These are phyloP conservation scores for Fusarium verrucosum DNA, from an alignment of 2,329 filamentous ascomycete species.

Conservation along the genomic window DNA sequence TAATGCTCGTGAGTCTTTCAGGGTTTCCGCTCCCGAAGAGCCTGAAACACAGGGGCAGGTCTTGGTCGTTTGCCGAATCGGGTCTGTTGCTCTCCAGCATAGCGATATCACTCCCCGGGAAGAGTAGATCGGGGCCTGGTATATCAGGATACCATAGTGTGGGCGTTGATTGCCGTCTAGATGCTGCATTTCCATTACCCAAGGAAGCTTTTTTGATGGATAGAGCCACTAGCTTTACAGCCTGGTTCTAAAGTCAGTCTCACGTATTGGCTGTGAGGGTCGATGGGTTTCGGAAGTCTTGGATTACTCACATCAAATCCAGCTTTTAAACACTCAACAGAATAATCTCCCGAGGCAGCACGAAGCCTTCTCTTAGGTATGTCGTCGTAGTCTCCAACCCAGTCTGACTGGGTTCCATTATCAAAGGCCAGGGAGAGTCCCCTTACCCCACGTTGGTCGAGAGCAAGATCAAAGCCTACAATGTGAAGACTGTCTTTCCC, in stretches of 20 bases:
- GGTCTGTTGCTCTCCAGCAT: not conserved
- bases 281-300: not conserved
- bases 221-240: not conserved
- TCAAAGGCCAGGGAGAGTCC: not conserved
- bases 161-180: not conserved
- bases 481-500: not conserved
- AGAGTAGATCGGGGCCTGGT: not conserved
- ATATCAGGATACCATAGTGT: not conserved
- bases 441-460: not conserved
- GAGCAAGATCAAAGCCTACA: not conserved
- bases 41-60: not conserved
- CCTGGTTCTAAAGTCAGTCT: not conserved
- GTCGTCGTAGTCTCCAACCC: not conserved
- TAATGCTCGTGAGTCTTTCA: not conserved
- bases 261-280: too few relatives aligned
- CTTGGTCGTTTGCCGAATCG: not conserved
- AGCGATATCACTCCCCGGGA: not conserved
- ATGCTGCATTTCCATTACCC: not conserved
- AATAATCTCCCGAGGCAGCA: fast-evolving
- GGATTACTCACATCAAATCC: slow-evolving; percentile 1
- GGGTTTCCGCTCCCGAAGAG: not conserved
- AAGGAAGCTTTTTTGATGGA: not conserved
- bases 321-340: not conserved
- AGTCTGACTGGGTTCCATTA: not conserved
- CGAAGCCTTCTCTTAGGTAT: not conserved